phyloP scores from a whole-genome alignment of 1,284 basidiomycete species.

The Austroboletus rostrupii region DNA sequence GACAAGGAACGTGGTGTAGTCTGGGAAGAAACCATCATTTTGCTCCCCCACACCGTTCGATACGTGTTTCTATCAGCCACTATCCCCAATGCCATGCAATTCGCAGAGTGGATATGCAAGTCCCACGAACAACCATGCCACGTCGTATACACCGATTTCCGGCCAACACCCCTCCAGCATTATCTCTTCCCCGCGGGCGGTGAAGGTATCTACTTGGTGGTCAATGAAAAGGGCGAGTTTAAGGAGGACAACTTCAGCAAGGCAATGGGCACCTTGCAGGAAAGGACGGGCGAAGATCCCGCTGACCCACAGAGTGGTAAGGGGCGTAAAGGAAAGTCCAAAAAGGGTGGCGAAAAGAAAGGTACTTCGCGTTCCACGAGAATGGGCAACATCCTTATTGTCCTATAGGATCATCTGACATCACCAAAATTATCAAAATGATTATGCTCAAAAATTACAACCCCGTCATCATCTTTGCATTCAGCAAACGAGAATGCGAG shows the following conservation, averaged over 20 bases:
- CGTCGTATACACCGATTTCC: conserved; percentile 98
- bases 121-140: conserved; percentile 98
- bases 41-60: conserved; percentile 92
- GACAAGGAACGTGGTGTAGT: conserved; percentile 92
- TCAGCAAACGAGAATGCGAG: conserved; percentile 98
- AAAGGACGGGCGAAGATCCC: conserved; percentile 89
- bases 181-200: conserved; percentile 97
- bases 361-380: conserved; percentile 40
- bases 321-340: conserved; percentile 85
- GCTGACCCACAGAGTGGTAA: conserved; percentile 78
- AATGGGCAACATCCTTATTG: conserved; percentile 5
- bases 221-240: conserved; percentile 97
- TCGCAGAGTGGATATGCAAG: conserved; percentile 98
- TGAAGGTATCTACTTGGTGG: conserved; percentile 95
- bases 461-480: conserved; percentile 98
- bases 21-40: conserved; percentile 92
- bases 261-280: conserved; percentile 92
- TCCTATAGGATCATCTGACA: conserved; percentile 78
- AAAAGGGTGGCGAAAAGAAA: conserved; percentile 89
- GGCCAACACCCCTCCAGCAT: conserved; percentile 96
- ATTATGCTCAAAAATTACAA: conserved; percentile 99
- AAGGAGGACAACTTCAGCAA: conserved; percentile 97
- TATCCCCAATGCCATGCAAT: conserved; percentile 99
- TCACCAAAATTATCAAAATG: conserved; percentile 98
- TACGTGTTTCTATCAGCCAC: conserved; percentile 99